Percentiles rank a stretch among this genome's conserved stretches.
These are phyloP conservation scores for Halenospora varia DNA, from an alignment of 495 filamentous ascomycete species.

Conservation along the genomic window DNA sequence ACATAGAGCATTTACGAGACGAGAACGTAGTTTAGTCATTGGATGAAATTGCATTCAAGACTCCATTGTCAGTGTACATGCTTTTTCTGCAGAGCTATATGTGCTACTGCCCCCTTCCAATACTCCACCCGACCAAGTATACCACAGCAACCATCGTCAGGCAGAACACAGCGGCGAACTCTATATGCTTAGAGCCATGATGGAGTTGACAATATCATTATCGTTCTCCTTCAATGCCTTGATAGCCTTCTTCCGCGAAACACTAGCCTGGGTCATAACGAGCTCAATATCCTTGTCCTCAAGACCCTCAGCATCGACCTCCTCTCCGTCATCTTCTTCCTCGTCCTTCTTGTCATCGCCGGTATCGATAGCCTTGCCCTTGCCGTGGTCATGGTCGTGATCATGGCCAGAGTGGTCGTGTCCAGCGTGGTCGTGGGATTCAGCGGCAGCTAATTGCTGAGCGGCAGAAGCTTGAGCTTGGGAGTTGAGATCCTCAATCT, in stretches of 20 bases:
- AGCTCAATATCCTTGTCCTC: constrained; percentile 99
- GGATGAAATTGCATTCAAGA: neutral
- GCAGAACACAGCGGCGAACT: neutral
- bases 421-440: constrained; percentile 54
- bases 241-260: constrained; percentile 95
- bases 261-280: constrained; percentile 96
- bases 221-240: constrained; percentile 98
- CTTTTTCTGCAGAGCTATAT: neutral
- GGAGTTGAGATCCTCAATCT: constrained; percentile 99
- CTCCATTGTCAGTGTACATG: neutral
- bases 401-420: constrained; percentile 60
- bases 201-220: constrained; percentile 99
- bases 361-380: constrained; percentile 70
- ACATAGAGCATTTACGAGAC: neutral
- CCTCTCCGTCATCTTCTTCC: constrained; percentile 93
- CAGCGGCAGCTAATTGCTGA: constrained; percentile 78
- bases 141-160: neutral
- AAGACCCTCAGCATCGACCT: constrained; percentile 87
- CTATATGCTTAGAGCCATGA: constrained; percentile 98
- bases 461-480: constrained; percentile 91
- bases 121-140: neutral
- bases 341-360: constrained; percentile 75
- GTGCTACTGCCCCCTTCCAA: neutral
- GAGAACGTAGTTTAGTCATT: neutral
- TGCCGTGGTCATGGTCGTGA: constrained; percentile 54